Conservation (phyloP, 2,329 filamentous ascomycete species). For the Xylariaceae sp. region DNA sequence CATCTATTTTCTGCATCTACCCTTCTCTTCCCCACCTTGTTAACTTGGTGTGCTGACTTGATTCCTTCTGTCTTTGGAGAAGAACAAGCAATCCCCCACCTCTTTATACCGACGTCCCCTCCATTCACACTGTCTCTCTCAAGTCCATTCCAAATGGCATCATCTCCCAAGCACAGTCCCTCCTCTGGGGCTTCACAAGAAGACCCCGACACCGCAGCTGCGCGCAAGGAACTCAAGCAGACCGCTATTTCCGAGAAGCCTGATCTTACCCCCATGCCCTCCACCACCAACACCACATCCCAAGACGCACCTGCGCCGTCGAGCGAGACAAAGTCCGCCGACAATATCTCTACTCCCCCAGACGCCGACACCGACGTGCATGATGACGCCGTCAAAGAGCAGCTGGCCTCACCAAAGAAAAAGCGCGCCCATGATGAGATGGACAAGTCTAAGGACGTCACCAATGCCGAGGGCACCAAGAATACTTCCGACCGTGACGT, state of each 20-base stretch:
- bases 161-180: conserved; percentile 25
- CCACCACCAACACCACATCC: conserved; percentile 22
- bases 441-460: conserved; percentile 43
- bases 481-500: conserved; percentile 30
- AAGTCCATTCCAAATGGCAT: conserved; percentile 20
- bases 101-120: conserved; percentile 3
- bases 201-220: conserved; percentile 60
- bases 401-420: conserved; percentile 60
- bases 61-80: no score
- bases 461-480: no score
- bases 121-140: neutral
- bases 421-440: conserved; percentile 60
- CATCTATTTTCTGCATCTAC: no score
- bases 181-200: conserved; percentile 36
- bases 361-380: conserved; percentile 22
- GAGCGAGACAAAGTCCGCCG: conserved; percentile 12
- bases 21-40: no score
- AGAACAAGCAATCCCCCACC: no score
- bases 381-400: conserved; percentile 44
- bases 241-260: conserved; percentile 56
- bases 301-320: conserved; percentile 25
- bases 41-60: no score
- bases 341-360: conserved; percentile 15
- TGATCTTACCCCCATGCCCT: conserved; percentile 26
- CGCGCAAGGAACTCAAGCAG: conserved; percentile 61